Percentiles rank a stretch among this genome's conserved stretches.
Conservation (phyloP, 2,329 filamentous ascomycete genomes). For the Scedosporium minutisporum region DNA sequence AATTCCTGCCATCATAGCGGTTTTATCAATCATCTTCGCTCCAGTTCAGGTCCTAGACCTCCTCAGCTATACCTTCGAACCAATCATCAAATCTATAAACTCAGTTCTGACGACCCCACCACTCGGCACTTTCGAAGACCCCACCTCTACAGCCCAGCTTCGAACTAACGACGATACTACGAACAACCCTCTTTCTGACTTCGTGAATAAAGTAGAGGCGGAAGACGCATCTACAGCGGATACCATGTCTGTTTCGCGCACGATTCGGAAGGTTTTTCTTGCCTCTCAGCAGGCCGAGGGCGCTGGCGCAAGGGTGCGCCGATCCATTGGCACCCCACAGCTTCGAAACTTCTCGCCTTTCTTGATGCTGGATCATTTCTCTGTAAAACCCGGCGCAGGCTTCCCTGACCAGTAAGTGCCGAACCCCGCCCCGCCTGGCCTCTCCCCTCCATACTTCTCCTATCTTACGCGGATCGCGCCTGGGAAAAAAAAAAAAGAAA, state of each 20-base stretch:
- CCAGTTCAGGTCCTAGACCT: neutral
- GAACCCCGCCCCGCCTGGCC: neutral
- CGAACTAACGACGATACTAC: constrained; percentile 5
- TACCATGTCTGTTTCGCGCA: constrained; percentile 59
- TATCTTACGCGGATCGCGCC: neutral
- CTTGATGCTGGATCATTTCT: constrained; percentile 93
- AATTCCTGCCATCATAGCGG: constrained; percentile 19
- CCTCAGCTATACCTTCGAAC: neutral
- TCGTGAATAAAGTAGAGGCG: constrained; percentile 5
- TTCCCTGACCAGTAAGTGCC: constrained; percentile 68
- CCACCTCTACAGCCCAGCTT: constrained; percentile 8
- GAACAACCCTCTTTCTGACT: constrained; percentile 10
- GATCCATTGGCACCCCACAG: constrained; percentile 75
- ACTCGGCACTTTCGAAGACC: constrained; percentile 13
- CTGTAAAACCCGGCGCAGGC: constrained; percentile 66
- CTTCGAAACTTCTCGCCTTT: constrained; percentile 86
- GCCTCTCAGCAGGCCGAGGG: constrained; percentile 83
- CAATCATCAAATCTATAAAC: neutral
- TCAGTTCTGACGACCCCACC: constrained; percentile 7
- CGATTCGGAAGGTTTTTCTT: constrained; percentile 74
- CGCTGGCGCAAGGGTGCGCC: constrained; percentile 74
- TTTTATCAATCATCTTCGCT: constrained; percentile 19
- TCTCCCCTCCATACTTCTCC: neutral
- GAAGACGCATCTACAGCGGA: constrained; percentile 21
- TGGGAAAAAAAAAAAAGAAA: neutral